phyloP scores from a whole-genome alignment of 2,329 filamentous ascomycete genomes.

The Neoscytalidium dimidiatum region DNA sequence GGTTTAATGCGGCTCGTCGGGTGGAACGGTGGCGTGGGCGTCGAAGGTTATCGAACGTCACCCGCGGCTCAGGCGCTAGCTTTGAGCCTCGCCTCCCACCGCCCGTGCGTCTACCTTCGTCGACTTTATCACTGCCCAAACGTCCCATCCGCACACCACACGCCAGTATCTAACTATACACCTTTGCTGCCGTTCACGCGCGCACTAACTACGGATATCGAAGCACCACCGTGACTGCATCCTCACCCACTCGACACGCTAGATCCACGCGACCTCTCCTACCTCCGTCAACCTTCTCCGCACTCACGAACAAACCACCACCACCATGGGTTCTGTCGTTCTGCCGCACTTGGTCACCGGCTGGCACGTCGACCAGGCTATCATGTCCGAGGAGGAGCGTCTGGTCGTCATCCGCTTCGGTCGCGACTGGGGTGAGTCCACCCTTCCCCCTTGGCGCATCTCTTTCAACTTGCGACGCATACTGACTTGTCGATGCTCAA shows the following conservation, averaged over 20 bases:
- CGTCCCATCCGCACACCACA: neutral
- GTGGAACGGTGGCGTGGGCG: neutral
- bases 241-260: neutral
- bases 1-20: neutral
- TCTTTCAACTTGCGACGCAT: neutral
- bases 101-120: neutral
- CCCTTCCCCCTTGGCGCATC: conserved; percentile 38
- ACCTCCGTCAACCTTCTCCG: neutral
- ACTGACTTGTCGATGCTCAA: neutral
- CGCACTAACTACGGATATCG: neutral
- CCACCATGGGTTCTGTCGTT: conserved; percentile 73
- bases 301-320: neutral
- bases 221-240: neutral
- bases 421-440: conserved; percentile 55
- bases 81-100: neutral
- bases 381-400: conserved; percentile 80
- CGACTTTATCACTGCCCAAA: conserved; percentile 2
- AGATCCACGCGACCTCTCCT: neutral
- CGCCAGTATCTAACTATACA: neutral
- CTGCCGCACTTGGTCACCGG: conserved; percentile 84
- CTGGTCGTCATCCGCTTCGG: conserved; percentile 94
- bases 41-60: conserved; percentile 1
- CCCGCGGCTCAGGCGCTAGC: neutral
- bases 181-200: neutral
- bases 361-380: conserved; percentile 98